Base-by-base conservation (phyloP, 441 rosid species). In the Gossypium gossypioides region DNA sequence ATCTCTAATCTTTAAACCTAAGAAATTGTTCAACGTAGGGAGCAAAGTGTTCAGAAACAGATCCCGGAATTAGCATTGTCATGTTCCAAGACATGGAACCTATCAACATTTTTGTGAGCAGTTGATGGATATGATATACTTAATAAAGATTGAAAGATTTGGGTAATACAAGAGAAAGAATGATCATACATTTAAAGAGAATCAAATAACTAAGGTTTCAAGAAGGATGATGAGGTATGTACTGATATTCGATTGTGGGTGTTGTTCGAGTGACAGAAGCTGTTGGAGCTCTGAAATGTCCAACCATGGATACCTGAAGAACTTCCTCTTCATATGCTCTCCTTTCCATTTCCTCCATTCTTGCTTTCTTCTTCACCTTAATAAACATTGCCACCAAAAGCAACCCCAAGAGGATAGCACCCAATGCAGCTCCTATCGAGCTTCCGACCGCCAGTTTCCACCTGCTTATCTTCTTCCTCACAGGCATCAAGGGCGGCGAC, bases 251-350 rank as follows among this genome's bases (percentile, higher is more conserved):
- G 68, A 85, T 86, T 6, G 73, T 75, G 21, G 96, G 97, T 70
- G 79, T 50, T 29, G 91, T 93, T 67, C 96, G 76, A 56, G 91
- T 88, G 16, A 74, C 88, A 29, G 88, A 29, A 12, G 98, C 94
- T 0, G 81, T 83, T 50, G 91, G 94, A 70, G 90, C 91, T 16
- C 97, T 87, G 34, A 93, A 81, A 77, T 91, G 98, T 29, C 94
- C 96, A 50, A 91, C 97, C 98, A 91, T 91, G 69, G 97, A 91
- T 29, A 93, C 96, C 71, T 91, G 97, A 64, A 91, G 76, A 42
- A 96, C 96, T 77, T 93, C 97, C 80, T 89, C 97, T 82, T 93
- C 97, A 58, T 88, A 93, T 12, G 91, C 94, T 79, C 96, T 89
- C 78, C 97, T 85, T 78, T 87, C 97, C 88, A 88, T 72, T 75